Evolutionary conservation across 2,329 filamentous ascomycete genomes (phyloP).

Genomic region (Colletotrichum falcatum): DNA sequence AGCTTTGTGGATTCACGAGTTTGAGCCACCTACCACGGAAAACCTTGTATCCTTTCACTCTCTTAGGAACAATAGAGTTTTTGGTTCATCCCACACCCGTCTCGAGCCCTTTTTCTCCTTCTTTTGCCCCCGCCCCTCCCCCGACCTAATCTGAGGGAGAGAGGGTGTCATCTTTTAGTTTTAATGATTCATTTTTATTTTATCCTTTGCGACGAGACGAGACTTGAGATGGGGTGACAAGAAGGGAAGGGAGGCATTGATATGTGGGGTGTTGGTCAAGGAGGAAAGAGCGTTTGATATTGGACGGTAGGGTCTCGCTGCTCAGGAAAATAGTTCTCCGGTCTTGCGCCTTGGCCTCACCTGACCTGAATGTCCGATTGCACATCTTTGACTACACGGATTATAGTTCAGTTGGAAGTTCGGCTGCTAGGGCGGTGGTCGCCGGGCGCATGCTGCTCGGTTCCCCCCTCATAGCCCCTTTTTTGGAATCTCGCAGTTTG

Average conservation of each 20-base stretch:
- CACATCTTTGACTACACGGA: constrained; percentile 13
- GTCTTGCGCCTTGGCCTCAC: not conserved
- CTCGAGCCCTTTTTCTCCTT: not conserved
- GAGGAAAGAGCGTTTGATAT: constrained; percentile 1
- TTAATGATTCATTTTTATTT: not conserved
- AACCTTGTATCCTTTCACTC: not conserved
- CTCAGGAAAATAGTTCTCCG: not conserved
- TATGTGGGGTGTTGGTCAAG: constrained; percentile 9
- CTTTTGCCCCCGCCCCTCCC: too few relatives aligned
- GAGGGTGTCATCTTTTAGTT: not conserved
- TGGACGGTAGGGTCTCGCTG: not conserved
- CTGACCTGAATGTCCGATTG: constrained; percentile 10
- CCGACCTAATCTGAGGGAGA: too few relatives aligned
- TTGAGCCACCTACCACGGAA: not conserved
- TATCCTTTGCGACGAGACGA: not conserved
- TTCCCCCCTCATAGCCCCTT: too few relatives aligned
- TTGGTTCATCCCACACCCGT: constrained; percentile 37
- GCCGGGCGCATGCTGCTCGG: too few relatives aligned
- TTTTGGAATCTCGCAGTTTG: not conserved
- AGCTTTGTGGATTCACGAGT: not conserved
- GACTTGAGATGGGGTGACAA: not conserved
- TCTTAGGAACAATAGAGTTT: constrained; percentile 2
- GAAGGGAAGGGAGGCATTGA: not conserved
- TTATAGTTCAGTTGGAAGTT: constrained; percentile 30
- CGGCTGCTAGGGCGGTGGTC: not conserved